Evolutionary conservation across 352 stramenopile species (phyloP).

Genomic region (Blastocystis sp.): DNA sequence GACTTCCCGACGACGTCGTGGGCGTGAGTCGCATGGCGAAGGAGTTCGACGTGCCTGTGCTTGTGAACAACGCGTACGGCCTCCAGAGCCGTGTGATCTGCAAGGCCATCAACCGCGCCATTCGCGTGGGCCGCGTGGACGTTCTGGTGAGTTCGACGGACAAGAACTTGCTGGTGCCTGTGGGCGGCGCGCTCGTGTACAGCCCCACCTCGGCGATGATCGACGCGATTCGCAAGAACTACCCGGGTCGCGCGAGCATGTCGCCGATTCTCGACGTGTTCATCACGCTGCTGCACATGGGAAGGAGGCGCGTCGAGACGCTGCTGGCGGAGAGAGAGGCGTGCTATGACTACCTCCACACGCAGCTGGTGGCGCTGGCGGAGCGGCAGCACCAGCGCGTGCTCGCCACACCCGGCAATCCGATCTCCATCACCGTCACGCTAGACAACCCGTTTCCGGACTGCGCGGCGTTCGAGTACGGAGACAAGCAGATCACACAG

Average conservation of each 20-base stretch:
- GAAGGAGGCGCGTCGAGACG: background rate
- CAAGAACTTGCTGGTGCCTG: slow-evolving; percentile 75
- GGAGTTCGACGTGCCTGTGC: slow-evolving; percentile 67
- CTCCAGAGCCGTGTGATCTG: slow-evolving; percentile 56
- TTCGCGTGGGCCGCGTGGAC: slow-evolving; percentile 66
- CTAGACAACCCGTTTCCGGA: slow-evolving; percentile 27
- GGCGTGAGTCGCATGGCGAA: slow-evolving; percentile 65
- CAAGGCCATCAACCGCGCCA: slow-evolving; percentile 73
- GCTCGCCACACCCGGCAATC: slow-evolving; percentile 7
- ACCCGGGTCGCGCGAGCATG: slow-evolving; percentile 74
- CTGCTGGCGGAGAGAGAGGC: slow-evolving; percentile 64
- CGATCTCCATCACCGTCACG: slow-evolving; percentile 56
- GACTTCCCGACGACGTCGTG: slow-evolving; percentile 69
- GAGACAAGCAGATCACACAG: slow-evolving; percentile 41
- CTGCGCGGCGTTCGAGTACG: background rate
- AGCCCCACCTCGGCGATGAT: slow-evolving; percentile 22
- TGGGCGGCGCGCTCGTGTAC: slow-evolving; percentile 74
- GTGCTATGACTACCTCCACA: slow-evolving; percentile 26
- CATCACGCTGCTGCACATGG: slow-evolving; percentile 74
- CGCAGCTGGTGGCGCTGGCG: background rate
- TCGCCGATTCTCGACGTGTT: slow-evolving; percentile 75
- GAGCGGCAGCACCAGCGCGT: background rate
- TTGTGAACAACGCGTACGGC: slow-evolving; percentile 75
- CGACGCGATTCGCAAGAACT: slow-evolving; percentile 67
- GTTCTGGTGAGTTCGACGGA: slow-evolving; percentile 72